Evolutionary conservation across 139 green algal genomes (phyloP).

Genomic region (Closterium sp.): DNA sequence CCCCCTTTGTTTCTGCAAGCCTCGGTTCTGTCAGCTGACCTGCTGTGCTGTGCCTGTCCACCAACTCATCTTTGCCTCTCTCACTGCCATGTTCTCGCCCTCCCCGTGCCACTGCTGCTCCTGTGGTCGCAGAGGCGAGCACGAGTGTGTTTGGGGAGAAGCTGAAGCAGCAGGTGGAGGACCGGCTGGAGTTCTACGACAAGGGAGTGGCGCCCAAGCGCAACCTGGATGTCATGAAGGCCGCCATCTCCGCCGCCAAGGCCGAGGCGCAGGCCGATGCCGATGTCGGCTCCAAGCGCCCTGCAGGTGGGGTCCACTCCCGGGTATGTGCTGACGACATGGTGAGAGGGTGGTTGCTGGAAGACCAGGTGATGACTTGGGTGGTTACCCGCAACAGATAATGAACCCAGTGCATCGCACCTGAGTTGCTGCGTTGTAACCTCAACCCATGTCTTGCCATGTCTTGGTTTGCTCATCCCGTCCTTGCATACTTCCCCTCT

Average conservation of each 20-base stretch:
- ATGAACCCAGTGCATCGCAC: too few species aligned
- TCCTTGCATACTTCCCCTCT: not conserved
- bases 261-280: not conserved
- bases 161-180: constrained; percentile 95
- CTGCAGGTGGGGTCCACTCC: not conserved
- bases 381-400: too few species aligned
- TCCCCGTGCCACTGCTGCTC: not conserved
- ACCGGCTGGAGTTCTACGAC: constrained; percentile 97
- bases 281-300: not conserved
- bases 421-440: not conserved
- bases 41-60: too few species aligned
- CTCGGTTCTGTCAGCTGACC: not conserved
- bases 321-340: not conserved
- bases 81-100: not conserved
- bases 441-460: not conserved
- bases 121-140: constrained; percentile 58
- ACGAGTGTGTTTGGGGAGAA: constrained; percentile 91
- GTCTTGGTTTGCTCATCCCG: not conserved
- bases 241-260: constrained; percentile 41
- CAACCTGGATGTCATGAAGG: constrained; percentile 91
- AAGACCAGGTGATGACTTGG: not conserved
- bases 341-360: not conserved
- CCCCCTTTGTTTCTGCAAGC: too few species aligned
- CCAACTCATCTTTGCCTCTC: not conserved
- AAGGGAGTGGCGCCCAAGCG: constrained; percentile 88